A percentile compares a stretch with the other conserved stretches of the same genome.
phyloP scores from a whole-genome alignment of 108 stramenopile species.

The Stephanodiscus triporus region DNA sequence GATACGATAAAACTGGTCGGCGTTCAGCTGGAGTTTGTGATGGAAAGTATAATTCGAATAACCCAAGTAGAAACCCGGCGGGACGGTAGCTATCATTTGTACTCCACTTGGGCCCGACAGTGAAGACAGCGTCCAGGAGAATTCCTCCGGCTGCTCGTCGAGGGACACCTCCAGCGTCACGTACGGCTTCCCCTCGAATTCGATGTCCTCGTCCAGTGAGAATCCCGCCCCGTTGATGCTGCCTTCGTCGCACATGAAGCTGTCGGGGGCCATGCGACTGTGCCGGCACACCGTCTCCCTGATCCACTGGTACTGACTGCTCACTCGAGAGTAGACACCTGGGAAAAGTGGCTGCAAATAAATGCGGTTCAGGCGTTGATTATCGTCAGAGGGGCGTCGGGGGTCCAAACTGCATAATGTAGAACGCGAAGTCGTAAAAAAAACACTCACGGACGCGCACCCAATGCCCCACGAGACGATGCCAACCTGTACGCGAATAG shows the following conservation, averaged over 20 bases:
- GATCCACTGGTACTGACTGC: slow-evolving; percentile 68
- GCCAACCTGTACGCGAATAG: slow-evolving; percentile 40
- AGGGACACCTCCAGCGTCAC: slow-evolving; percentile 39
- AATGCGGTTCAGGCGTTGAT: slow-evolving; percentile 9
- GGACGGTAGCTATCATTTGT: slow-evolving; percentile 29
- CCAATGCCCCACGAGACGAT: slow-evolving; percentile 55
- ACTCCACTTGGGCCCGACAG: background rate
- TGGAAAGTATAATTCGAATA: slow-evolving; percentile 39
- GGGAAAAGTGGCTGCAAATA: slow-evolving; percentile 47
- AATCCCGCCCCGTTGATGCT: slow-evolving; percentile 5
- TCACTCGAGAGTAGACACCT: slow-evolving; percentile 65
- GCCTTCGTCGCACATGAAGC: slow-evolving; percentile 26
- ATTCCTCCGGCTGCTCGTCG: slow-evolving; percentile 35
- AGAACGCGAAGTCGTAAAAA: background rate
- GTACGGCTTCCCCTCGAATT: slow-evolving; percentile 2
- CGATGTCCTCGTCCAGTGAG: slow-evolving; percentile 6
- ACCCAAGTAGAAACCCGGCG: slow-evolving; percentile 29
- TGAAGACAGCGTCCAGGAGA: slow-evolving; percentile 33
- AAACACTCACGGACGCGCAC: slow-evolving; percentile 11
- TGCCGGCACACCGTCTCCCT: slow-evolving; percentile 52
- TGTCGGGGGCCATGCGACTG: slow-evolving; percentile 33
- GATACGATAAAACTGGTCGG: slow-evolving; percentile 36
- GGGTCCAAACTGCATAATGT: background rate
- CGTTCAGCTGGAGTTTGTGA: slow-evolving; percentile 27
- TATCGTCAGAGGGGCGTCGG: background rate